phyloP scores from a whole-genome alignment of 176 grass and related monocot genomes.

The Miscanthus lutarioriparius region DNA sequence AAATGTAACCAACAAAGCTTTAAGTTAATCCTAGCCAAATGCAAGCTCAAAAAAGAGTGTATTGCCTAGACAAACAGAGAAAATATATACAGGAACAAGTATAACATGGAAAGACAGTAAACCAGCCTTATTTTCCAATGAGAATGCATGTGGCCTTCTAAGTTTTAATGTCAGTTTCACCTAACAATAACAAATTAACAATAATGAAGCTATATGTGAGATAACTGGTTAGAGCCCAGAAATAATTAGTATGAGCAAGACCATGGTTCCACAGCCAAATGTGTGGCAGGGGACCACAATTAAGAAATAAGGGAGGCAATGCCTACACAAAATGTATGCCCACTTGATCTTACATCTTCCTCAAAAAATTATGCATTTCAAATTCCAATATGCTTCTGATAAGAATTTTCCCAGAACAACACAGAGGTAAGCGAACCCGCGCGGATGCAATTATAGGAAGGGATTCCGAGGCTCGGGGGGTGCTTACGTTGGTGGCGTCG shows the following conservation, averaged over 20 bases:
- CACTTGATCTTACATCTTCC: background rate
- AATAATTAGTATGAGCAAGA: background rate
- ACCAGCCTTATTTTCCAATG: background rate
- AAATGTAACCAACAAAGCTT: background rate
- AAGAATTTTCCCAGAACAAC: background rate
- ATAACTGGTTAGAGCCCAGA: constrained; percentile 21
- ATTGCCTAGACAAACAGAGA: background rate
- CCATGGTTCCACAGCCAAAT: background rate
- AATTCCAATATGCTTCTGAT: background rate
- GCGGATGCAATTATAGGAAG: background rate
- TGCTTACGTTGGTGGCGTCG: constrained; percentile 42
- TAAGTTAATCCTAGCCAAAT: background rate
- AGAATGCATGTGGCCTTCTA: background rate
- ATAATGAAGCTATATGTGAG: background rate
- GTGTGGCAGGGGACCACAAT: background rate
- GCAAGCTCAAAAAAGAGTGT: constrained; percentile 2
- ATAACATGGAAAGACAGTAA: background rate
- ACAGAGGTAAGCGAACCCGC: background rate
- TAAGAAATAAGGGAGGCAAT: background rate
- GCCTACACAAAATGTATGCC: constrained; percentile 8
- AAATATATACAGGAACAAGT: background rate
- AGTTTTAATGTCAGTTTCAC: background rate
- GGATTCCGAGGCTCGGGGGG: background rate
- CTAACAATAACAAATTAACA: background rate
- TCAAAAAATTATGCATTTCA: constrained; percentile 11